phyloP scores from a whole-genome alignment of 306 rosid genomes.

The Styphnolobium japonicum region DNA sequence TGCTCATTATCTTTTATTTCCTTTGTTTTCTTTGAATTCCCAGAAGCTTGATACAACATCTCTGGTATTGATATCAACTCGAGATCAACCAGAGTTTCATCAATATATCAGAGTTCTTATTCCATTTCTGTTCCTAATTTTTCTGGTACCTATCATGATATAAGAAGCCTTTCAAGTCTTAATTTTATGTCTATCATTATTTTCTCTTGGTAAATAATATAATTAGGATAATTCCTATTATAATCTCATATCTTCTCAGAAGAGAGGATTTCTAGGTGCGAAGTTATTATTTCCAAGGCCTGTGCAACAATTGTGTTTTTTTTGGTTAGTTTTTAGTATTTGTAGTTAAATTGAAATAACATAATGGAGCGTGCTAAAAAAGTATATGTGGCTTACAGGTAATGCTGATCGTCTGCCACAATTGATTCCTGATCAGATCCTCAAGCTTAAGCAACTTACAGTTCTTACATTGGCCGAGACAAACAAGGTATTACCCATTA shows the following conservation, averaged over 20 bases:
- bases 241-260: not conserved
- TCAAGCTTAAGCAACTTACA: conserved; percentile 94
- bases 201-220: not conserved
- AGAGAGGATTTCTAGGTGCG: not conserved
- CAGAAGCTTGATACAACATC: too few species aligned
- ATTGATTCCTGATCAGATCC: conserved; percentile 72
- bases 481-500: conserved; percentile 55
- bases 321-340: not conserved
- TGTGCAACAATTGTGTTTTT: not conserved
- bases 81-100: too few species aligned
- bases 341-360: not conserved
- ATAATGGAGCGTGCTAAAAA: conserved; percentile 2
- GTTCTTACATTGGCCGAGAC: conserved; percentile 95
- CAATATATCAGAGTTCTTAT: too few species aligned
- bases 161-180: not conserved
- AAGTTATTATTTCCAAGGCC: not conserved
- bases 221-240: not conserved
- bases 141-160: too few species aligned
- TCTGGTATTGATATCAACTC: too few species aligned
- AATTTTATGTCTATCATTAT: not conserved
- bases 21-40: too few species aligned
- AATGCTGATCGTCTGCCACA: conserved; percentile 60
- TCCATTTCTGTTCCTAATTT: too few species aligned
- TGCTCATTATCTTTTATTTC: too few species aligned
- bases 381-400: conserved; percentile 40